phyloP scores from a whole-genome alignment of 1,284 basidiomycete genomes.

The Cutaneotrichosporon sp. region DNA sequence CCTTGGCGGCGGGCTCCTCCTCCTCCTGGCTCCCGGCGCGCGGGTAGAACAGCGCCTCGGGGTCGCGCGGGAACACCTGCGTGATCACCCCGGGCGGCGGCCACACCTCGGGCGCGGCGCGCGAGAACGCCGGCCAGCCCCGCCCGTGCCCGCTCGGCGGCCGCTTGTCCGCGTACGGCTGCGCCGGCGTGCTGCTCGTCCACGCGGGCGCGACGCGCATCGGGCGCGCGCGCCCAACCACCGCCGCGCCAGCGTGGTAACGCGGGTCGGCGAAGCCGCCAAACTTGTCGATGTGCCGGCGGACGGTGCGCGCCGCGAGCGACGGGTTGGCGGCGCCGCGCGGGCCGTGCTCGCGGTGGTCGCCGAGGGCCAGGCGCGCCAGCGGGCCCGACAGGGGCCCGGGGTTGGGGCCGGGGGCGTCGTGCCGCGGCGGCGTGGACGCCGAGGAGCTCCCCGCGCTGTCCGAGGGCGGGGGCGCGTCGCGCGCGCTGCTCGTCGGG shows the following conservation, averaged over 20 bases:
- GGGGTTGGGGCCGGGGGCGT: constrained; percentile 1
- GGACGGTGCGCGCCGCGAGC: constrained; percentile 2
- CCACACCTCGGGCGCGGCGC: constrained; percentile 32
- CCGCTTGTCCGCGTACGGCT: constrained; percentile 5
- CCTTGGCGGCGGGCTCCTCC: constrained; percentile 8
- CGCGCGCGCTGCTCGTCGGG: constrained; percentile 24
- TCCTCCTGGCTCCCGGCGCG: not conserved
- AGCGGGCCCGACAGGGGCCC: constrained; percentile 3
- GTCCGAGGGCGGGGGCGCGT: constrained; percentile 6
- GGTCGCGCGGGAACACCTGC: constrained; percentile 38
- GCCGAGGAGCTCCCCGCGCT: not conserved
- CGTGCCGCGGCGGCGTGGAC: constrained; percentile 6
- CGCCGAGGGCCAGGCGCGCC: constrained; percentile 7
- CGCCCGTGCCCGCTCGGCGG: not conserved
- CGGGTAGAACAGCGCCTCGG: constrained; percentile 19
- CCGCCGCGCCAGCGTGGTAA: constrained; percentile 23
- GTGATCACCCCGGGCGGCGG: constrained; percentile 28
- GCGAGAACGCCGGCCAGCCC: constrained; percentile 3
- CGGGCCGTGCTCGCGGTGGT: not conserved
- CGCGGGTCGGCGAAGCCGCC: constrained; percentile 28
- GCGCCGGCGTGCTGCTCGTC: constrained; percentile 12
- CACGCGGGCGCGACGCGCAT: constrained; percentile 32
- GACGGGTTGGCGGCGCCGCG: not conserved
- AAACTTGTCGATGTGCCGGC: constrained; percentile 9
- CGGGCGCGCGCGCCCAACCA: constrained; percentile 19